phyloP scores from a whole-genome alignment of 2,329 filamentous ascomycete species.

The Cladosporium austrohemisphaericum region DNA sequence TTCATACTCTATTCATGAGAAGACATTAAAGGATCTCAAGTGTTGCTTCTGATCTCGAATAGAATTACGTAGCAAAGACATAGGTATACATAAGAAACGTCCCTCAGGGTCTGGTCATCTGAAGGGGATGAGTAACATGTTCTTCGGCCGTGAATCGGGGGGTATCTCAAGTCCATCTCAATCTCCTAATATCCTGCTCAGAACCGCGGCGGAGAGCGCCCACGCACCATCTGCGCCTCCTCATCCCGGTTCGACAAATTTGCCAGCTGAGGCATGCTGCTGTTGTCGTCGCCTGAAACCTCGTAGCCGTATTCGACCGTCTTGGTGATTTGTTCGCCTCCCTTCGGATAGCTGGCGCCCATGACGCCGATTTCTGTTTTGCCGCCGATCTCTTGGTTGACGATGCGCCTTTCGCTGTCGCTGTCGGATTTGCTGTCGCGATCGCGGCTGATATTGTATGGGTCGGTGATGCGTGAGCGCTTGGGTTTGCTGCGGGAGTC shows the following conservation, averaged over 20 bases:
- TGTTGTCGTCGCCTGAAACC: no score
- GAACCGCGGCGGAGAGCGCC: neutral
- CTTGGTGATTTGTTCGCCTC: slow-evolving; percentile 6
- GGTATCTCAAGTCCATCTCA: slow-evolving; percentile 1
- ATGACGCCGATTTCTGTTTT: slow-evolving; percentile 5
- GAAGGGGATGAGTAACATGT: neutral
- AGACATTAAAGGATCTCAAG: neutral
- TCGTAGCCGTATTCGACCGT: slow-evolving; percentile 12
- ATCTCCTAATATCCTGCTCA: neutral
- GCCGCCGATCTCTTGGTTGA: neutral
- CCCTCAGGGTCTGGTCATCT: slow-evolving; percentile 10
- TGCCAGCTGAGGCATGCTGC: neutral
- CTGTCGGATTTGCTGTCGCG: slow-evolving; percentile 9
- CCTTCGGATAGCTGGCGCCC: neutral
- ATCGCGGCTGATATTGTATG: slow-evolving; percentile 7
- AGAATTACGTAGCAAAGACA: neutral
- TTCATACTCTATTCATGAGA: neutral
- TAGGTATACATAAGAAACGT: neutral
- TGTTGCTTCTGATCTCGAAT: neutral
- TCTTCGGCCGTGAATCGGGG: neutral
- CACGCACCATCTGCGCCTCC: slow-evolving; percentile 12
- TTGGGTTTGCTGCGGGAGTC: slow-evolving; percentile 9
- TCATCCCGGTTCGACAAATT: slow-evolving; percentile 2
- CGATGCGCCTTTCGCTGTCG: slow-evolving; percentile 8
- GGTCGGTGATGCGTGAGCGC: slow-evolving; percentile 12